Percentiles rank a stretch among this genome's conserved stretches.
phyloP scores from a whole-genome alignment of 176 grass and related monocot genomes.

The Oryza officinalis region DNA sequence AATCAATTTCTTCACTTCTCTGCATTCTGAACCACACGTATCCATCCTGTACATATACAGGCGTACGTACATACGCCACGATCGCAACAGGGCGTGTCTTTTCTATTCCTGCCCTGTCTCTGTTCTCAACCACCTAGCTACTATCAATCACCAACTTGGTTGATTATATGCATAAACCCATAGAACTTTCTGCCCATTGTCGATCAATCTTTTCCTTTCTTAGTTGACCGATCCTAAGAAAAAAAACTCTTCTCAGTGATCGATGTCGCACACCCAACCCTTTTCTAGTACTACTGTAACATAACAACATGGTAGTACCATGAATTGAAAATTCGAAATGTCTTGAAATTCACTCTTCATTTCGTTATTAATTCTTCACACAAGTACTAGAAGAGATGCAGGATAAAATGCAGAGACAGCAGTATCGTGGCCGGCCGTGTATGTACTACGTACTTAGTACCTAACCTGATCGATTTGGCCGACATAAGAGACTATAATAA shows the following conservation, averaged over 20 bases:
- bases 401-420: constrained; percentile 1
- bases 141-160: not conserved
- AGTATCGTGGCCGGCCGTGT: not conserved
- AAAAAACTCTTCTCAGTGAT: not conserved
- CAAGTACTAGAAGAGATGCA: constrained; percentile 23
- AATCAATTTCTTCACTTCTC: not conserved
- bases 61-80: constrained; percentile 3
- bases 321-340: not conserved
- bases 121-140: constrained; percentile 19
- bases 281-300: not conserved
- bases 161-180: not conserved
- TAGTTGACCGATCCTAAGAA: not conserved
- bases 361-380: not conserved
- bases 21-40: not conserved
- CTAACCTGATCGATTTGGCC: constrained; percentile 13
- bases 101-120: constrained; percentile 8
- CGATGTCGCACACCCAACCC: not conserved
- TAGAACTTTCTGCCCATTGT: not conserved
- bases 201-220: not conserved
- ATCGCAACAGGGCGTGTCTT: constrained; percentile 1
- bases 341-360: not conserved
- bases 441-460: not conserved
- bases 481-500: constrained; percentile 36
- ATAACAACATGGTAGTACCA: not conserved
- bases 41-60: not conserved